Percentiles rank a stretch among this genome's conserved stretches.
Conservation (phyloP, 352 stramenopile genomes). For the Blastocystis sp. region DNA sequence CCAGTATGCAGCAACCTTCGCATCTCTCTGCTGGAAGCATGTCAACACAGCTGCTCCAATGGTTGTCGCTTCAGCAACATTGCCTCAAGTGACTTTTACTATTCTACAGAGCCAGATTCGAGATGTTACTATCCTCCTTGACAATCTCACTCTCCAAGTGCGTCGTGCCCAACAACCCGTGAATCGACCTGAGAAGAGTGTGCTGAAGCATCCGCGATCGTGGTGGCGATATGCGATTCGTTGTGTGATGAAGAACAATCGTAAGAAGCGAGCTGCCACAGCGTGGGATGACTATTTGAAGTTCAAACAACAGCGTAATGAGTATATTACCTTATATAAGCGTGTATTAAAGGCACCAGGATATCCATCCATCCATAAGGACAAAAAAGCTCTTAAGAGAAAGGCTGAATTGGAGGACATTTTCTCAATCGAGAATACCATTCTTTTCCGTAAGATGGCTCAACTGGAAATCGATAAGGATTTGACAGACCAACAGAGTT, state of each 20-base stretch:
- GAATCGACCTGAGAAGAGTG: slow-evolving; percentile 1
- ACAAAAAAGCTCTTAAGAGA: slow-evolving; percentile 48
- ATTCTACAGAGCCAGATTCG: slow-evolving; percentile 24
- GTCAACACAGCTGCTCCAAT: slow-evolving; percentile 46
- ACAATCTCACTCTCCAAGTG: slow-evolving; percentile 24
- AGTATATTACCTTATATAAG: slow-evolving; percentile 67
- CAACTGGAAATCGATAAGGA: slow-evolving; percentile 44
- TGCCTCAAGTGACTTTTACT: slow-evolving; percentile 22
- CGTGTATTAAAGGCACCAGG: not conserved
- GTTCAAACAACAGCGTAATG: slow-evolving; percentile 64
- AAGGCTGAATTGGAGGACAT: slow-evolving; percentile 63
- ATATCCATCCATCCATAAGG: slow-evolving; percentile 6
- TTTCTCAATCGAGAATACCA: slow-evolving; percentile 58
- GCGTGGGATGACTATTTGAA: slow-evolving; percentile 49
- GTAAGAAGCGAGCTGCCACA: not conserved
- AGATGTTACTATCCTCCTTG: not conserved
- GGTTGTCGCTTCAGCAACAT: not conserved
- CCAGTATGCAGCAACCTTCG: not conserved
- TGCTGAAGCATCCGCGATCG: slow-evolving; percentile 4
- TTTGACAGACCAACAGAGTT: not conserved
- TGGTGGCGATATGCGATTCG: slow-evolving; percentile 58
- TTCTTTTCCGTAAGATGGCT: slow-evolving; percentile 68
- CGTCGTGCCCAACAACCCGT: slow-evolving; percentile 11
- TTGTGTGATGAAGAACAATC: slow-evolving; percentile 21
- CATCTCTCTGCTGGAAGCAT: slow-evolving; percentile 3